These are phyloP conservation scores for Mycena crocata DNA, from an alignment of 768 basidiomycete species.

Conservation along the genomic window DNA sequence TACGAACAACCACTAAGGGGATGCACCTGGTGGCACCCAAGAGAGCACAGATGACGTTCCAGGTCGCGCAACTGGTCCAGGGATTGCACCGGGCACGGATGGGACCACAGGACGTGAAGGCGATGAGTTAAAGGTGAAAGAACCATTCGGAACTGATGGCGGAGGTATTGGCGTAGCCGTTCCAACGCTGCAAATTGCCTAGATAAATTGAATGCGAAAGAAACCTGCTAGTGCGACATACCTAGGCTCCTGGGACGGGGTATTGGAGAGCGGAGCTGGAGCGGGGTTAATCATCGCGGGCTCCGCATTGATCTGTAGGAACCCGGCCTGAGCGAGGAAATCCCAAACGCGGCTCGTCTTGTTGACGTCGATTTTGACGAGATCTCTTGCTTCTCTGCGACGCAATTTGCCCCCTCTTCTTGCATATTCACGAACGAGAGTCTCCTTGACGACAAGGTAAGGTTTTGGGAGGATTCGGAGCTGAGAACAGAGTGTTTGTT, in stretches of 20 bases:
- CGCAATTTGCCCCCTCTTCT: conserved; percentile 89
- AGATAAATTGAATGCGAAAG: neutral
- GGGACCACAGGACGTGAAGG: neutral
- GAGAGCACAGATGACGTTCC: neutral
- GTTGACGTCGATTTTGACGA: conserved; percentile 94
- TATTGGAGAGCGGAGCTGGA: conserved; percentile 3
- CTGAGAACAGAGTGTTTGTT: conserved; percentile 89
- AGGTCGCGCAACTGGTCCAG: neutral
- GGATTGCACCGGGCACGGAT: neutral
- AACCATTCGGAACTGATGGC: conserved; percentile 9
- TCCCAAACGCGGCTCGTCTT: conserved; percentile 95
- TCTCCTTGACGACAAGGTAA: conserved; percentile 96
- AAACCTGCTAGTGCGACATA: neutral
- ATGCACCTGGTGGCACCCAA: conserved; percentile 1
- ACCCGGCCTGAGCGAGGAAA: conserved; percentile 88
- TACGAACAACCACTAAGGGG: neutral
- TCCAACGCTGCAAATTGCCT: neutral
- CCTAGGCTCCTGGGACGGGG: conserved; percentile 15
- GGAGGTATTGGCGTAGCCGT: neutral
- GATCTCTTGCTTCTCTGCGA: conserved; percentile 87
- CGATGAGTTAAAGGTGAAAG: neutral
- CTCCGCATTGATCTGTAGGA: conserved; percentile 76
- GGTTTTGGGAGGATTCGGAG: conserved; percentile 95
- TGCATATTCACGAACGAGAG: conserved; percentile 92
- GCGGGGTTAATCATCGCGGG: conserved; percentile 37